These are phyloP conservation scores for Williopsis jadinii DNA, from an alignment of 1,139 yeast genomes.

Conservation along the genomic window DNA sequence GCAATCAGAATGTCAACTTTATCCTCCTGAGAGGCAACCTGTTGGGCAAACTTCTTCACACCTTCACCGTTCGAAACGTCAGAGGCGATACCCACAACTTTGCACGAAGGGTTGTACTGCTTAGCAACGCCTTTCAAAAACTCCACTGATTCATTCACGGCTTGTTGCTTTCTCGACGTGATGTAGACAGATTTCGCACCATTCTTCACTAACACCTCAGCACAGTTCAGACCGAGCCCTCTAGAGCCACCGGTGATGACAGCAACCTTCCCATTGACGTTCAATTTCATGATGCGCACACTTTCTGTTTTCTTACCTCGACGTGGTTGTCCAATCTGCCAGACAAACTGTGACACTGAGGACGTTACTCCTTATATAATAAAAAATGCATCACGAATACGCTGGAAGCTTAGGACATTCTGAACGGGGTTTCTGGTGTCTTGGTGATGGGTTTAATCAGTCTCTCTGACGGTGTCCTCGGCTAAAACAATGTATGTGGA, in stretches of 20 bases:
- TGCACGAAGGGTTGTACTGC: conserved; percentile 35
- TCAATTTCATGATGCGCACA: conserved; percentile 17
- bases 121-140: conserved; percentile 42
- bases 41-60: conserved; percentile 38
- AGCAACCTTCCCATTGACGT: conserved; percentile 58
- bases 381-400: no score
- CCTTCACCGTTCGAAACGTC: conserved; percentile 52
- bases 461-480: no score
- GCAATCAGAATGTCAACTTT: conserved; percentile 62
- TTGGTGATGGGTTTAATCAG: no score
- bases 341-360: no score
- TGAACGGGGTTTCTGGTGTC: no score
- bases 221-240: conserved; percentile 66
- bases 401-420: no score
- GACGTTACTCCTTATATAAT: no score
- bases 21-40: conserved; percentile 33
- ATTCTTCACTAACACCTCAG: conserved; percentile 55
- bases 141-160: conserved; percentile 54
- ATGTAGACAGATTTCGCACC: conserved; percentile 62
- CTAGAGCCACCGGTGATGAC: conserved; percentile 77
- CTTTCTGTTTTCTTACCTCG: no score
- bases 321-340: no score
- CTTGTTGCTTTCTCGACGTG: conserved; percentile 59
- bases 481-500: no score
- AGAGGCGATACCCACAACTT: conserved; percentile 50